Evolutionary conservation across 2,329 filamentous ascomycete genomes (phyloP).

Genomic region (Aureobasidium lini): DNA sequence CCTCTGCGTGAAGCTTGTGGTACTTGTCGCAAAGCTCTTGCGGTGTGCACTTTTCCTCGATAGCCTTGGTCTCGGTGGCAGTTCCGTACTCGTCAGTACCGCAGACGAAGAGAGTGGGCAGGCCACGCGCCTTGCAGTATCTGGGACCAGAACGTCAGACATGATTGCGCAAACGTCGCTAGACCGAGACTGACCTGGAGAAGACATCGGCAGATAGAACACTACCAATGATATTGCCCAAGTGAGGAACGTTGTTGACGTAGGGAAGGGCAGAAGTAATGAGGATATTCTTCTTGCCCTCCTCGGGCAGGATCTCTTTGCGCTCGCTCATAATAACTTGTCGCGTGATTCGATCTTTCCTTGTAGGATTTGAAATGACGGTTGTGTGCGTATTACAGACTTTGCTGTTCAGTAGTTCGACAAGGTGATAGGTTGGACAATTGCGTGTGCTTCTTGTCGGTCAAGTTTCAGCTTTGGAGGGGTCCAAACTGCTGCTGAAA

Average conservation of each 20-base stretch:
- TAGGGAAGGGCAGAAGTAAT: constrained; percentile 90
- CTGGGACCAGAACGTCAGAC: constrained; percentile 32
- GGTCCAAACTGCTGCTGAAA: constrained; percentile 2
- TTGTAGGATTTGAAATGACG: neutral
- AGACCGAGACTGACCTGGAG: constrained; percentile 20
- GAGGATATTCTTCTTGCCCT: constrained; percentile 71
- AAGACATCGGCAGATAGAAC: constrained; percentile 85
- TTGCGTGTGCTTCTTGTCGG: neutral
- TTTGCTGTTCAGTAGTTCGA: neutral
- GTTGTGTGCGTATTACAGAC: neutral
- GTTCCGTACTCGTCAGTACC: constrained; percentile 94
- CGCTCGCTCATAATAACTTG: constrained; percentile 17
- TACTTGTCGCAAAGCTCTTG: constrained; percentile 87
- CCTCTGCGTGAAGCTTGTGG: constrained; percentile 78
- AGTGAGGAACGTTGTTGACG: constrained; percentile 66
- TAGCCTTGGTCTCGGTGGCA: constrained; percentile 89
- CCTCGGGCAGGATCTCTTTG: constrained; percentile 40
- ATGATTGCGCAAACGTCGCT: neutral
- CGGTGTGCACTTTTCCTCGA: constrained; percentile 78
- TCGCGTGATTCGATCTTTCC: neutral
- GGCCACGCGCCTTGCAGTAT: constrained; percentile 71
- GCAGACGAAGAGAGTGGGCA: constrained; percentile 77
- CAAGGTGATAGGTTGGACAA: neutral
- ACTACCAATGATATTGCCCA: constrained; percentile 82
- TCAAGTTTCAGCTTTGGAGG: constrained; percentile 2